Evolutionary conservation across 228 moss, liverwort and hornwort genomes (phyloP), one percentile per base, ranked within the genome.

Genomic region (Sphagnum magellanicum): DNA sequence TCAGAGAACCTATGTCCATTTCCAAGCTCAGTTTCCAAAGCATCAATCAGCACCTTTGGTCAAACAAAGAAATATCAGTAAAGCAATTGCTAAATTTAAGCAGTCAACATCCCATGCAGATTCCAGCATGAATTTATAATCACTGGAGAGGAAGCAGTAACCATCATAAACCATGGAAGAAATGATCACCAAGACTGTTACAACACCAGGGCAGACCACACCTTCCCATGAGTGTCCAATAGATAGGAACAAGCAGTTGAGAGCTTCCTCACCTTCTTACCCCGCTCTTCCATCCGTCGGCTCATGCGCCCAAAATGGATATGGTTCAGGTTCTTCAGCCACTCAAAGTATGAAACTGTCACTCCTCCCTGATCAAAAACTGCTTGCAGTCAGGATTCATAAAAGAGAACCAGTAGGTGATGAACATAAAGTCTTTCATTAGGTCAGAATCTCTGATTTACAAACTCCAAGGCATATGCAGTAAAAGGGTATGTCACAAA

Each of bases 261-360:
- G 10, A 63, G 47, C 8, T 48, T 63, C 8, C 46, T 58, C 64
- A 83, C 92, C 68, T 71, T 65, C 61, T 92, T 92, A n/a, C 90
- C 90, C 74, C 88, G 83, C 73, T 92, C 92, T 77, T 92, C 92
- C 90, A 92, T 92, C 59, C 92, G 88, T 74, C 87, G 80, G 71
- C 92, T 92, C 92, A 92, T 92, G 50, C 92, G 90, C 52, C 92
- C 92, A 77, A 86, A 92, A 77, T 82, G 92, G 61, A 92, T 92
- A 78, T 92, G 92, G 76, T 92, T 92, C 58, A 92, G 75, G 71
- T 92, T 92, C 76, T 90, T 92, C 65, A 92, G 82, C 92, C 92
- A 92, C 76, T 92, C 92, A 71, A 92, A 92, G 73, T 92, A 92
- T 4, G 92, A 92, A 12, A 90, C 92, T 4, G 92, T 92, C 59